Base-by-base conservation (phyloP, 768 basidiomycete species). In the Ephemerocybe angulata region DNA sequence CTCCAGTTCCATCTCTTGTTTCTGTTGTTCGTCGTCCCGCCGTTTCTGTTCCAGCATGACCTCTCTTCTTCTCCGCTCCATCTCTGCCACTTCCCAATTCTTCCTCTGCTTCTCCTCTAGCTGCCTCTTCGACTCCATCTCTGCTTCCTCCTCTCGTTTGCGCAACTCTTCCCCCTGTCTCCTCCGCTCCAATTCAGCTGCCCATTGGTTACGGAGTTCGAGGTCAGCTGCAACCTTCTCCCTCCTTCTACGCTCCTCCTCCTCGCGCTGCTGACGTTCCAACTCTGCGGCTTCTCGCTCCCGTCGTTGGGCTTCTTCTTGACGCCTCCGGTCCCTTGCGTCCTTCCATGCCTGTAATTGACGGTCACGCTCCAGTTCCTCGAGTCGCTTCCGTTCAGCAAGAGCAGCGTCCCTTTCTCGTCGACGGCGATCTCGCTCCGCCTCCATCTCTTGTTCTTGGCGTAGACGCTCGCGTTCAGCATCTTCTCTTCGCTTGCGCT, bases 151-250 rank as follows among this genome's bases (percentile, higher is more conserved):
- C 7, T n/a, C n/a, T 19, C 19, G n/a, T 25, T n/a, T 21, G 24
- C 33, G 28, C 19, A 38, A 24, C 37, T 54, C 24, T 33, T 47
- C 46, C 44, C 48, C 28, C 17, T 12, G 24, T 22, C 24, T 17
- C 42, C 42, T 43, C 25, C 12, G n/a, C 24, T 21, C 4, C n/a
- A 12, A 17, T 6, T n/a, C 42, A 4, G 42, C 42, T 4, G n/a
- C 42, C 62, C 67, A 28, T 68, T 65, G 33, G 59, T 53, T 55
- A 46, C 69, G 64, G 38, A 65, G 63, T 51, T 51, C 50, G 8
- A 38, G 21, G 8, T 37, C n/a, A 11, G 30, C 37, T 42, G 7
- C 21, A n/a, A 41, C 37, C 60, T 58, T 55, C 46, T 60, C 70
- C 35, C 69, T 43, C 42, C 42, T 43, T 43, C 24, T 19, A 22